Base-by-base conservation (phyloP, 2,329 filamentous ascomycete species). In the Penicillium sp. region DNA sequence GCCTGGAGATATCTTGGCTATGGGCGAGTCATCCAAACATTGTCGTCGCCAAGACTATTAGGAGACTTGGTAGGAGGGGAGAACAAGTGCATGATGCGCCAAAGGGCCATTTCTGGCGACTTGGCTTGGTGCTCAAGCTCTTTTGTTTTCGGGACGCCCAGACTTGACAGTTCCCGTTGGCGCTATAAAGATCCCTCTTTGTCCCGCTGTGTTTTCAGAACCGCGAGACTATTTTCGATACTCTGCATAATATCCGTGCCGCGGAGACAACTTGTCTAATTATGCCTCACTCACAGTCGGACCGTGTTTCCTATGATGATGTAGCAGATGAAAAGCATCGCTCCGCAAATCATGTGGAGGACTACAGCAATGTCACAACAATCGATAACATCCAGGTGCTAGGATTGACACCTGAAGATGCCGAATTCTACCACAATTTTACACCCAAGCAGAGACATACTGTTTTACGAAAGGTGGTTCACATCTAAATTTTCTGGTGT, bases 321-420 rank as follows among this genome's bases (percentile, higher is more conserved):
- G 26, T 42, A 3, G 15, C 17, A 18, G 39, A 42, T 30, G 39
- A 42, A 24, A 42, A 42, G 13, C 39, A 42, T 7, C 24, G 24
- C 9, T 29, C 39, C n/a, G 4, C 39, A 20, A 29, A 42, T 20
- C 39, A 42, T 12, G 39, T 42, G 2, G 39, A 42, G 24, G 39
- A 42, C 10, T 42, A 42, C 15, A 42, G 39, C 39, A 42, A 42
- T 21, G 24, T 42, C 8, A 42, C 39, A 20, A 29, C 10, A 13
- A 42, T 42, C 24, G 39, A 42, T 46, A n/a, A n/a, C 0, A 42
- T 58, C 13, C 49, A 50, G 7, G 55, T 58, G 13, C 32, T 58
- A 4, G 55, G 53, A 6, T 30, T 56, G 20, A 44, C 46, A 1
- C 21, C 44, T n/a, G 56, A 59, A 2, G 56, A 59, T 47, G 54